Percentiles rank a stretch among this genome's conserved stretches.
These are phyloP conservation scores for Pseudotulostoma volvatum DNA, from an alignment of 495 filamentous ascomycete genomes.

Conservation along the genomic window DNA sequence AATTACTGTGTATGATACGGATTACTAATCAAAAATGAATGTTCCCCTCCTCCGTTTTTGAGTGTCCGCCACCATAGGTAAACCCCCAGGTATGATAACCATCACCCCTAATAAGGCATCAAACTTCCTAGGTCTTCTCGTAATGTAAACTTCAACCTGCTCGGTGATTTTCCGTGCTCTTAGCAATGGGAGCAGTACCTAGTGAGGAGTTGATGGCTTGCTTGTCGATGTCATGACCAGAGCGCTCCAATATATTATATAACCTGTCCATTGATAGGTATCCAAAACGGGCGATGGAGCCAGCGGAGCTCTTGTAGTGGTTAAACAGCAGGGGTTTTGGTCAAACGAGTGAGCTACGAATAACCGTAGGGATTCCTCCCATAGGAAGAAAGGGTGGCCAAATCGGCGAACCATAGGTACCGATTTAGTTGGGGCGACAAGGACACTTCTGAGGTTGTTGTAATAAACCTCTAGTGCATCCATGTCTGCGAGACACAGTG, in stretches of 20 bases:
- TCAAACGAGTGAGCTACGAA: too few species aligned
- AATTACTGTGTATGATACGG: too few species aligned
- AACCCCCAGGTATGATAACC: too few species aligned
- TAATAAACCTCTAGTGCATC: background rate
- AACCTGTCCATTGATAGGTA: background rate
- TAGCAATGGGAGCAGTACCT: background rate
- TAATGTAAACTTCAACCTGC: background rate
- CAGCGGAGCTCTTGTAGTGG: background rate
- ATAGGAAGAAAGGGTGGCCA: background rate
- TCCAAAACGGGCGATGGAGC: background rate
- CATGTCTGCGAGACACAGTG: background rate
- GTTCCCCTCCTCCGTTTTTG: too few species aligned
- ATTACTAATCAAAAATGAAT: too few species aligned
- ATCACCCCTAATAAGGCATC: too few species aligned
- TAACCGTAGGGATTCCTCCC: background rate
- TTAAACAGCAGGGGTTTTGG: too few species aligned
- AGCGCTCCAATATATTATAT: background rate
- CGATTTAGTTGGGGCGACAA: background rate
- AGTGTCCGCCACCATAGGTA: too few species aligned
- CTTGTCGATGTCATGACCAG: background rate
- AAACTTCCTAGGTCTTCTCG: background rate
- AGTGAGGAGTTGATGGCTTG: background rate
- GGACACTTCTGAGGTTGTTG: background rate
- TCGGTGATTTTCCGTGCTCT: background rate
- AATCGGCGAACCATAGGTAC: background rate